phyloP scores from a whole-genome alignment of 2,329 filamentous ascomycete genomes.

The Berkeleyomyces basicola region DNA sequence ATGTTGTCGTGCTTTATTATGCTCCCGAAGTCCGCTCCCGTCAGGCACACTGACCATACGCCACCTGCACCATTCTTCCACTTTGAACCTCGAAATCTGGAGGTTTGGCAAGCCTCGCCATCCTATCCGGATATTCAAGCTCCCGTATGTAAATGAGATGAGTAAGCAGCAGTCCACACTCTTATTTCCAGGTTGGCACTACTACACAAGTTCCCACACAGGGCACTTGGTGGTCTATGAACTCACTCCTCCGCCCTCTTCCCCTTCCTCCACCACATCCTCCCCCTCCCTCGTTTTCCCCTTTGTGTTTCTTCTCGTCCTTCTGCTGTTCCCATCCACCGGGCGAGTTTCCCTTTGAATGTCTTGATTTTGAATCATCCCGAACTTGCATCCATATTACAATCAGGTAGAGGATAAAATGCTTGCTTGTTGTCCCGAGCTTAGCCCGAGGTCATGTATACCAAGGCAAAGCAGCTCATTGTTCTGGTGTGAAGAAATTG shows the following conservation, averaged over 20 bases:
- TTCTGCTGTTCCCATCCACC: not conserved
- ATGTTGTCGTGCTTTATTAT: not conserved
- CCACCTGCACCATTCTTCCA: not conserved
- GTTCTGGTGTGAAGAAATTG: too few relatives aligned
- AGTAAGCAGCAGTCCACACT: not conserved
- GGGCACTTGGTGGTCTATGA: not conserved
- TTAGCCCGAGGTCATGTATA: not conserved
- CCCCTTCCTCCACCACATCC: not conserved
- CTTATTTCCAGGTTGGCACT: not conserved
- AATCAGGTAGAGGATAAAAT: not conserved
- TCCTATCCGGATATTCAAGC: not conserved
- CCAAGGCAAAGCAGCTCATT: not conserved
- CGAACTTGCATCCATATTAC: not conserved
- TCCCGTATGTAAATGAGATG: not conserved
- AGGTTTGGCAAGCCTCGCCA: not conserved
- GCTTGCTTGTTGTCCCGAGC: not conserved
- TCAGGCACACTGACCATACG: not conserved
- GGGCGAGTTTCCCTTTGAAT: not conserved
- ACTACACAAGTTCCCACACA: constrained; percentile 1
- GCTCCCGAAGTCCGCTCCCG: not conserved
- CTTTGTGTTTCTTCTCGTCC: not conserved
- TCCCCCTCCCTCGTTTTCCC: not conserved
- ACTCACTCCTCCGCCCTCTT: not conserved
- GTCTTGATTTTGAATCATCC: not conserved
- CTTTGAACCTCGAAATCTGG: too few relatives aligned